These are phyloP conservation scores for Ogataea degrootiae DNA, from an alignment of 805 yeast genomes.

Conservation along the genomic window DNA sequence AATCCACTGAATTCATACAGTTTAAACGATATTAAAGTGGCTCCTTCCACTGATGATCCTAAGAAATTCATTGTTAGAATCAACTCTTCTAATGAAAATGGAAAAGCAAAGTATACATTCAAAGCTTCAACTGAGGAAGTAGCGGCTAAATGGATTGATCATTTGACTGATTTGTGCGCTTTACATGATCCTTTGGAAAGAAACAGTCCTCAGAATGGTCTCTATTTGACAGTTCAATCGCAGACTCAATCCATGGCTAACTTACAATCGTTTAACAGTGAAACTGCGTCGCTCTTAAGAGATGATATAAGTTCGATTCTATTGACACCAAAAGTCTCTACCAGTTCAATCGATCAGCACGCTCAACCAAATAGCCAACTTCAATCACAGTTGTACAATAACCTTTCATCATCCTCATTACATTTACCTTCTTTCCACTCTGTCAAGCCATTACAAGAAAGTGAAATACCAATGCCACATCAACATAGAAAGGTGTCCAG, in stretches of 20 bases:
- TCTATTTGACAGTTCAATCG: slow-evolving; percentile 7
- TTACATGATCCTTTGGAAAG: slow-evolving; percentile 46
- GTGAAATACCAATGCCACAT: background rate
- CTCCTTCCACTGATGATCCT: slow-evolving; percentile 31
- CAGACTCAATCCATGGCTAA: slow-evolving; percentile 7
- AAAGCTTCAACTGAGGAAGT: slow-evolving; percentile 41
- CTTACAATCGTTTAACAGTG: slow-evolving; percentile 2
- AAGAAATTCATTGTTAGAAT: slow-evolving; percentile 37
- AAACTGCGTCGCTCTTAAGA: slow-evolving; percentile 2
- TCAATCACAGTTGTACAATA: slow-evolving; percentile 6
- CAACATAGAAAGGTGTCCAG: background rate
- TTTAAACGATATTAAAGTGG: slow-evolving; percentile 30
- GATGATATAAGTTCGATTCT: slow-evolving; percentile 10
- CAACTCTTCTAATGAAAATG: slow-evolving; percentile 10
- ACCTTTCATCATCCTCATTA: slow-evolving; percentile 19
- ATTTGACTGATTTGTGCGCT: slow-evolving; percentile 46
- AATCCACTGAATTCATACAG: slow-evolving; percentile 38
- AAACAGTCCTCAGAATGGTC: slow-evolving; percentile 37
- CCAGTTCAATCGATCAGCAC: slow-evolving; percentile 1
- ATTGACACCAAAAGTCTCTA: background rate
- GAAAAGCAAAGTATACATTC: slow-evolving; percentile 31
- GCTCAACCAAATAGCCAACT: background rate
- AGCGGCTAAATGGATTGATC: slow-evolving; percentile 50
- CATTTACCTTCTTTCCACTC: slow-evolving; percentile 24
- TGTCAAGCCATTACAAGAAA: slow-evolving; percentile 8